Percentiles rank a stretch among this genome's conserved stretches.
Evolutionary conservation across 2,329 filamentous ascomycete species (phyloP).

Genomic region (Mycocentrospora acerina): DNA sequence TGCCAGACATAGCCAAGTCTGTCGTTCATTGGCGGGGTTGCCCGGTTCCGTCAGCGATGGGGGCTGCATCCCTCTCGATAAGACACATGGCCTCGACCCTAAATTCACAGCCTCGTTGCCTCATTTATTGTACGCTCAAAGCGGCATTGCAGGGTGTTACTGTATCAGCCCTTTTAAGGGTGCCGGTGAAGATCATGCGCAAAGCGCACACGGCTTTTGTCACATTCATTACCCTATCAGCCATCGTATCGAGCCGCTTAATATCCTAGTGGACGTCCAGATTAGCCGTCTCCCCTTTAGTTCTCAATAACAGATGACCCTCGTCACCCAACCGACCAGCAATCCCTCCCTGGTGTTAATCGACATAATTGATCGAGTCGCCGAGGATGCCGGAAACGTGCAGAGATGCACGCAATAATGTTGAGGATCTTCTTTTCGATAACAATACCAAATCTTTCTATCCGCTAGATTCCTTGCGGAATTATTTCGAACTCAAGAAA

Average conservation of each 20-base stretch:
- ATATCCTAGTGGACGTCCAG: neutral
- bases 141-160: neutral
- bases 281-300: too few relatives aligned
- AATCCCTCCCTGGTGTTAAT: neutral
- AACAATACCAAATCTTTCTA: conserved; percentile 3
- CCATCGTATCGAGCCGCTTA: neutral
- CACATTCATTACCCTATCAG: neutral
- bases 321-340: neutral
- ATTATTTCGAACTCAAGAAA: neutral
- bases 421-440: conserved; percentile 1
- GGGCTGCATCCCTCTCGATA: neutral
- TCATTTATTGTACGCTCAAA: neutral
- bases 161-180: neutral
- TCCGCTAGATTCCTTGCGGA: conserved; percentile 3
- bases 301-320: neutral
- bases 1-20: too few relatives aligned
- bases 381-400: conserved; percentile 2
- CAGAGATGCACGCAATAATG: conserved; percentile 2
- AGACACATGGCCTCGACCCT: neutral
- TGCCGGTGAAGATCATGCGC: neutral
- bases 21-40: neutral
- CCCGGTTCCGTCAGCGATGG: neutral
- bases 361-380: neutral
- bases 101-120: neutral
- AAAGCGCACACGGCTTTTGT: neutral